Conservation (phyloP, 768 basidiomycete species). For the Melanogaster broomeanus region DNA sequence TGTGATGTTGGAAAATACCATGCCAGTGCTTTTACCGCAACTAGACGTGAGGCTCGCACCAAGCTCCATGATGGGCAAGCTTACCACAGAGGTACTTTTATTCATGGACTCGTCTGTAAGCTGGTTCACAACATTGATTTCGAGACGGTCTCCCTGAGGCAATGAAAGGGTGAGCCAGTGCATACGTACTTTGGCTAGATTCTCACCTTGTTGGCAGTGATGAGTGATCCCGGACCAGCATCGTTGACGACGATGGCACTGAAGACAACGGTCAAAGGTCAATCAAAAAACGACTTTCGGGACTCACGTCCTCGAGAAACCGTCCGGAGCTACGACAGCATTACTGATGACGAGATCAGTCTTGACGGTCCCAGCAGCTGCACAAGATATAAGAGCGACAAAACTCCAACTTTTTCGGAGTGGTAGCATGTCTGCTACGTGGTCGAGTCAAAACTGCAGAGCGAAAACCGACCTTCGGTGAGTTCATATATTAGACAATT, state of each 20-base stretch:
- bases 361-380: slow-evolving; percentile 10
- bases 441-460: background rate
- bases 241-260: slow-evolving; percentile 45
- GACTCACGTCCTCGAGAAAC: slow-evolving; percentile 35
- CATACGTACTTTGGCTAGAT: background rate
- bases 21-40: slow-evolving; percentile 43
- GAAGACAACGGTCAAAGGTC: slow-evolving; percentile 4
- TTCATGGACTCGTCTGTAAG: slow-evolving; percentile 41
- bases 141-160: slow-evolving; percentile 39
- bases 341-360: slow-evolving; percentile 39
- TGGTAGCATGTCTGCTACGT: slow-evolving; percentile 7
- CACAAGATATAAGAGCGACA: slow-evolving; percentile 6
- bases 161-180: background rate
- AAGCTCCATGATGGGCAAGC: slow-evolving; percentile 1
- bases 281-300: background rate
- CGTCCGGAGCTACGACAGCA: slow-evolving; percentile 44
- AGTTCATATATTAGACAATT: background rate
- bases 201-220: slow-evolving; percentile 40
- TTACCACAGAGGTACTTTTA: slow-evolving; percentile 43
- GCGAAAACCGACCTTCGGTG: background rate
- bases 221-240: slow-evolving; percentile 39
- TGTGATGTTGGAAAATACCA: slow-evolving; percentile 44
- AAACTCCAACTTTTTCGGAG: slow-evolving; percentile 11
- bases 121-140: slow-evolving; percentile 43
- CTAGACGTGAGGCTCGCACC: background rate